Conservation (phyloP, 192 early-diverging fungal species). For the Oehlia diaphana region DNA sequence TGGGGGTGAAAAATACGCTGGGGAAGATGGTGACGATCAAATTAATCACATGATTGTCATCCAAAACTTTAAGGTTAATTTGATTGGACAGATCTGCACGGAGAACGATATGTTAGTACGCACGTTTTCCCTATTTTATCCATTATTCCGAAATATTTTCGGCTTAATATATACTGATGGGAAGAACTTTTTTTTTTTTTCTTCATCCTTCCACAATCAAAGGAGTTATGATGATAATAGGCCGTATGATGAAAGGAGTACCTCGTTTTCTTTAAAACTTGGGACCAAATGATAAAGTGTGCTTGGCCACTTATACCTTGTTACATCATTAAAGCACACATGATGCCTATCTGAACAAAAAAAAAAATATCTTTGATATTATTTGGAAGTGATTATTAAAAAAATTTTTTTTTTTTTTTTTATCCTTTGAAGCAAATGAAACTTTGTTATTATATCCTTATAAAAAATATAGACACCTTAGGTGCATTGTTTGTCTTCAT, state of each 20-base stretch:
- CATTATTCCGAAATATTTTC: no score
- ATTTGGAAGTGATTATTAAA: not conserved
- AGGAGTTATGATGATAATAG: constrained; percentile 15
- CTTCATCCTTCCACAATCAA: constrained; percentile 12
- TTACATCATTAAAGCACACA: constrained; percentile 14
- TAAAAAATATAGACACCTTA: constrained; percentile 26
- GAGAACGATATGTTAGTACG: no score
- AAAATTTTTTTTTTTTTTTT: not conserved
- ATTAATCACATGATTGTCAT: no score
- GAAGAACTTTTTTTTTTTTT: not conserved
- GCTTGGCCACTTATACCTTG: constrained; percentile 14
- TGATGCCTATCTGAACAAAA: constrained; percentile 17
- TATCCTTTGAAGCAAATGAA: not conserved
- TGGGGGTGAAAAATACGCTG: no score
- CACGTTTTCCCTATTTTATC: no score
- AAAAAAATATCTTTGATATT: not conserved
- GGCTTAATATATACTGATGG: no score
- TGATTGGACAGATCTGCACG: no score
- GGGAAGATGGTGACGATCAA: no score
- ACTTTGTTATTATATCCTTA: no score
- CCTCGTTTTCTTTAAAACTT: constrained; percentile 22
- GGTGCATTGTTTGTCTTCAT: constrained; percentile 72
- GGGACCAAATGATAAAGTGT: constrained; percentile 20
- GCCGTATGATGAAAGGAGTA: constrained; percentile 10
- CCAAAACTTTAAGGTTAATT: no score